Conservation (phyloP, 345 rosid species). For the Eucalyptus paniculata region DNA sequence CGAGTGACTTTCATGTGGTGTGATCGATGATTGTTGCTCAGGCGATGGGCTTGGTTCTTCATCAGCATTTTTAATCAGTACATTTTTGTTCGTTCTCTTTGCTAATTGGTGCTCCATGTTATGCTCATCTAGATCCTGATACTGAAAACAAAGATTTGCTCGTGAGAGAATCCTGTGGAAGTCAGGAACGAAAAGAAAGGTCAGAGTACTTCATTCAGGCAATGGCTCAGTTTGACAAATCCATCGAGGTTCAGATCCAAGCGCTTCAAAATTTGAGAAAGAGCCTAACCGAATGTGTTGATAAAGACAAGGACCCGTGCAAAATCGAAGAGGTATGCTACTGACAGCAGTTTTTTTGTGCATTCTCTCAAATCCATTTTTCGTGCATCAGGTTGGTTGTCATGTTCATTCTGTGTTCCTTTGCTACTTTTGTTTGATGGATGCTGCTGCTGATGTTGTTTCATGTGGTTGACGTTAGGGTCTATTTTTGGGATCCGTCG, state of each 20-base stretch:
- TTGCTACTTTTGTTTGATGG: neutral
- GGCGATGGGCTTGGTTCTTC: neutral
- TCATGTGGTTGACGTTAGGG: constrained; percentile 7
- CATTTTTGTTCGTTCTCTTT: neutral
- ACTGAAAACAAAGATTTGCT: neutral
- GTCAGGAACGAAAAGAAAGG: neutral
- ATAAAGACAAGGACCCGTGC: constrained; percentile 35
- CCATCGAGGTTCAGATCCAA: constrained; percentile 22
- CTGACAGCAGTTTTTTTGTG: neutral
- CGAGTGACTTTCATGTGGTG: neutral
- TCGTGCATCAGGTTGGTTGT: neutral
- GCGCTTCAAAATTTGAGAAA: constrained; percentile 6
- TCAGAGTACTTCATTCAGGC: neutral
- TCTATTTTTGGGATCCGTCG: constrained; percentile 38
- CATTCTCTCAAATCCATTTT: neutral
- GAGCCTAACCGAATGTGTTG: constrained; percentile 6
- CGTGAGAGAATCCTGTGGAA: neutral
- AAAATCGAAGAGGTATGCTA: constrained; percentile 35
- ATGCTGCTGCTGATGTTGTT: neutral
- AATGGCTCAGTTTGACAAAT: constrained; percentile 25
- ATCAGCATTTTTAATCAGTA: neutral
- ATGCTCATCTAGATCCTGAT: neutral
- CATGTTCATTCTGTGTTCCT: neutral
- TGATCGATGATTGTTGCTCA: neutral
- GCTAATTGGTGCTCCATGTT: neutral